These are phyloP conservation scores for Candolleomyces eurysporus DNA, from an alignment of 768 basidiomycete genomes.

Conservation along the genomic window DNA sequence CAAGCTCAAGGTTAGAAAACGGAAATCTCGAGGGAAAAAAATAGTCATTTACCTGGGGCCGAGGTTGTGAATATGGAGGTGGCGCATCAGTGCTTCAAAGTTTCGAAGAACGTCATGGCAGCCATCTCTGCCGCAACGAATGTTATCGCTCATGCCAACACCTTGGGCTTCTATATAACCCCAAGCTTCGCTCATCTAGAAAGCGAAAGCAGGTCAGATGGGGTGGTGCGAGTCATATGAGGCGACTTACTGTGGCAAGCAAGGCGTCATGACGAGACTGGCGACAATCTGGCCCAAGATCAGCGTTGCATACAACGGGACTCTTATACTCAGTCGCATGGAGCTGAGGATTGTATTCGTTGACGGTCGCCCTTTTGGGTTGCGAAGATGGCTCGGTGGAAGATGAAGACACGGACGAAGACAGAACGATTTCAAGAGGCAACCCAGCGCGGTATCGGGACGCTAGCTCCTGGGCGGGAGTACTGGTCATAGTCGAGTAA, in stretches of 20 bases:
- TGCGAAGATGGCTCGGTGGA: neutral
- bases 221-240: no score
- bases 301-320: constrained; percentile 15
- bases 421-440: constrained; percentile 9
- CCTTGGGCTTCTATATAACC: constrained; percentile 24
- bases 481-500: constrained; percentile 24
- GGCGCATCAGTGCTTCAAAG: constrained; percentile 46
- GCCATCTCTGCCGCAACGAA: constrained; percentile 44
- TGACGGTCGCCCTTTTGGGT: neutral
- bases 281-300: constrained; percentile 29
- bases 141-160: constrained; percentile 24
- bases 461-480: constrained; percentile 40
- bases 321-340: constrained; percentile 1
- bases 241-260: no score
- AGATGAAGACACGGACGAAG: neutral
- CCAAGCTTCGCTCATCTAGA: constrained; percentile 37
- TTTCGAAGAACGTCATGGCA: constrained; percentile 43
- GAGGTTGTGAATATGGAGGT: constrained; percentile 57
- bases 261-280: constrained; percentile 17
- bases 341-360: neutral
- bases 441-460: constrained; percentile 36
- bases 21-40: constrained; percentile 1
- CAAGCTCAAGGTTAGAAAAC: neutral
- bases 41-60: constrained; percentile 34
- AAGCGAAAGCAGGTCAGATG: no score